phyloP scores from a whole-genome alignment of 208 protist species.

The Wallacemonas collosoma region DNA sequence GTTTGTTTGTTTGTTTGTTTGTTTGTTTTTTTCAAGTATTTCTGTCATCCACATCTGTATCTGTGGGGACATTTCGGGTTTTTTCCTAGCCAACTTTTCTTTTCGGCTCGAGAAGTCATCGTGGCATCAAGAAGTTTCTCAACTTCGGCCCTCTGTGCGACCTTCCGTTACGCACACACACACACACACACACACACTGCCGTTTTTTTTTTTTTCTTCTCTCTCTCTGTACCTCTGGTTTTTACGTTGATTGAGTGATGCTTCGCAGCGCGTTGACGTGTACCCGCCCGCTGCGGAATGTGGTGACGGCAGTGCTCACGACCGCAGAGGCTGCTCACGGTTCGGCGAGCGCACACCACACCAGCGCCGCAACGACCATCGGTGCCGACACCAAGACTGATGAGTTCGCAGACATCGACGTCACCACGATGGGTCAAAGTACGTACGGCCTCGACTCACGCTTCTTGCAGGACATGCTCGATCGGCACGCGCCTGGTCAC shows the following conservation, averaged over 20 bases:
- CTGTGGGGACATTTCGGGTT: too few species aligned
- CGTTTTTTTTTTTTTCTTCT: background rate
- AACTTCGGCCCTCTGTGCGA: constrained; percentile 20
- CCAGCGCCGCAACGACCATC: background rate
- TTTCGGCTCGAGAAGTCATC: background rate
- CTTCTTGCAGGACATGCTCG: constrained; percentile 13
- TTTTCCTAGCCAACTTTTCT: background rate
- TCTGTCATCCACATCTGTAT: background rate
- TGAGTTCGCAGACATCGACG: too few species aligned
- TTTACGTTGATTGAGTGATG: background rate
- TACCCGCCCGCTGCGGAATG: too few species aligned
- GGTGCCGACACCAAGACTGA: constrained; percentile 1
- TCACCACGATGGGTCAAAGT: background rate
- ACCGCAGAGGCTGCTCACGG: too few species aligned
- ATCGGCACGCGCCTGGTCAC: background rate
- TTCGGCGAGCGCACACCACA: background rate
- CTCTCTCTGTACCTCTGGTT: constrained; percentile 1
- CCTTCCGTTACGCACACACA: constrained; percentile 5
- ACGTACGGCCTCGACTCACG: constrained; percentile 9
- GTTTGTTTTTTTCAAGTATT: background rate
- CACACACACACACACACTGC: too few species aligned
- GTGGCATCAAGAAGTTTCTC: constrained; percentile 30
- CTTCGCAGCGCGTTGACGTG: too few species aligned
- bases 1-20: constrained; percentile 12
- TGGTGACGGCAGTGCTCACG: background rate